A percentile compares a stretch with the other conserved stretches of the same genome.
These are phyloP conservation scores for Epichloe sylvatica DNA, from an alignment of 2,329 filamentous ascomycete genomes.

Conservation along the genomic window DNA sequence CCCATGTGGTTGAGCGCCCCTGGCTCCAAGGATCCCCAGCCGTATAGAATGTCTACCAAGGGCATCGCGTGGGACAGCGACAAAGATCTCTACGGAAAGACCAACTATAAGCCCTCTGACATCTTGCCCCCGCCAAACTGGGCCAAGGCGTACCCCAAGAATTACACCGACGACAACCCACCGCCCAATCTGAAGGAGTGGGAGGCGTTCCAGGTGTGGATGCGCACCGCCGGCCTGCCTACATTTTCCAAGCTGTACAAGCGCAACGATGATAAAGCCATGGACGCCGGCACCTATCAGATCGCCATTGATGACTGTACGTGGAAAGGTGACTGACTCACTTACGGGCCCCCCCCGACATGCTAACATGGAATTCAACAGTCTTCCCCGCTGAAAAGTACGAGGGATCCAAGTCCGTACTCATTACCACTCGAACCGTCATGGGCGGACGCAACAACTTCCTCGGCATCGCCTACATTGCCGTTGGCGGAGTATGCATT, in stretches of 20 bases:
- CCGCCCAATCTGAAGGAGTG: conserved; percentile 61
- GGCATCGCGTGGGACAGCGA: conserved; percentile 84
- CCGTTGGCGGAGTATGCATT: conserved; percentile 86
- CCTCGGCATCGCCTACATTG: conserved; percentile 88
- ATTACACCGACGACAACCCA: conserved; percentile 50
- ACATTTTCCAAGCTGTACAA: conserved; percentile 88
- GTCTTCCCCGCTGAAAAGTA: conserved; percentile 70
- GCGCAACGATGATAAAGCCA: conserved; percentile 57
- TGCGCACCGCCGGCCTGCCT: conserved; percentile 88
- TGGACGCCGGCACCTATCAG: conserved; percentile 60
- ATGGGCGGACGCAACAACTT: conserved; percentile 94
- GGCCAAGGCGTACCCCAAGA: conserved; percentile 52
- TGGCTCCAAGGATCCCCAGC: conserved; percentile 17
- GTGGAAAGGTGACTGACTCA: conserved; percentile 20
- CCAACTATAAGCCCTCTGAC: conserved; percentile 48
- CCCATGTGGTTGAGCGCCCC: conserved; percentile 46
- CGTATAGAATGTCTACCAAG: conserved; percentile 64
- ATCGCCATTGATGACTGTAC: conserved; percentile 66
- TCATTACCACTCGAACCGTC: conserved; percentile 79
- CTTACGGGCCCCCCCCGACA: too few relatives aligned
- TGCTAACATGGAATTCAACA: conserved; percentile 21
- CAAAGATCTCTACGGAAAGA: conserved; percentile 59
- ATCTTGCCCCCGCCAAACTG: conserved; percentile 82
- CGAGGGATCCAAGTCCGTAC: conserved; percentile 75
- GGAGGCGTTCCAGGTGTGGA: conserved; percentile 94